Conservation (phyloP, 148 eudicot species). For the Pouteria glomerata region DNA sequence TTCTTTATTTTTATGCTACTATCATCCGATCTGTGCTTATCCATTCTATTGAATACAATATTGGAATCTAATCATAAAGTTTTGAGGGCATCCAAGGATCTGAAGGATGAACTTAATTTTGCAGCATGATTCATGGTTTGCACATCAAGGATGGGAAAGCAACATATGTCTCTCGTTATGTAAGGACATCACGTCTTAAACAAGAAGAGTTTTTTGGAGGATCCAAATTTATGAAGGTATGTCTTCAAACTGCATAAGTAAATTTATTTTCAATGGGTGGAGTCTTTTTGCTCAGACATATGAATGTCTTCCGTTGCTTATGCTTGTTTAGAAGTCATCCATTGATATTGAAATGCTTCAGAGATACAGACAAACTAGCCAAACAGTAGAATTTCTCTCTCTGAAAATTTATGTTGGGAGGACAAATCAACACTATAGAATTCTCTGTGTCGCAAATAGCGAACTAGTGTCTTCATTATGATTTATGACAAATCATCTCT, state of each 20-base stretch:
- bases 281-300: not conserved
- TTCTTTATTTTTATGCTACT: not conserved
- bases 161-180: conserved; percentile 92
- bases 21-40: not conserved
- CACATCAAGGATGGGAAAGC: conserved; percentile 96
- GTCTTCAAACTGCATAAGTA: not conserved
- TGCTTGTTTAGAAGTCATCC: not conserved
- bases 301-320: not conserved
- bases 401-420: not conserved
- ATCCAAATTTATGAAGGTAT: conserved; percentile 91
- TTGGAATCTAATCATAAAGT: not conserved
- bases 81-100: not conserved
- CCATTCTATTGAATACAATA: not conserved
- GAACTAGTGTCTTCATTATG: not conserved
- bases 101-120: not conserved
- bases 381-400: not conserved
- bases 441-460: not conserved
- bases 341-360: not conserved
- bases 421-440: not conserved
- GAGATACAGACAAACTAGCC: not conserved
- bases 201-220: conserved; percentile 87
- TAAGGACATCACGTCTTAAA: conserved; percentile 73
- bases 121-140: conserved; percentile 90
- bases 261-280: not conserved
- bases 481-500: not conserved